Evolutionary conservation across 2,329 filamentous ascomycete genomes (phyloP), one percentile per base, ranked within the genome.

Genomic region (Aschersonia sp.): DNA sequence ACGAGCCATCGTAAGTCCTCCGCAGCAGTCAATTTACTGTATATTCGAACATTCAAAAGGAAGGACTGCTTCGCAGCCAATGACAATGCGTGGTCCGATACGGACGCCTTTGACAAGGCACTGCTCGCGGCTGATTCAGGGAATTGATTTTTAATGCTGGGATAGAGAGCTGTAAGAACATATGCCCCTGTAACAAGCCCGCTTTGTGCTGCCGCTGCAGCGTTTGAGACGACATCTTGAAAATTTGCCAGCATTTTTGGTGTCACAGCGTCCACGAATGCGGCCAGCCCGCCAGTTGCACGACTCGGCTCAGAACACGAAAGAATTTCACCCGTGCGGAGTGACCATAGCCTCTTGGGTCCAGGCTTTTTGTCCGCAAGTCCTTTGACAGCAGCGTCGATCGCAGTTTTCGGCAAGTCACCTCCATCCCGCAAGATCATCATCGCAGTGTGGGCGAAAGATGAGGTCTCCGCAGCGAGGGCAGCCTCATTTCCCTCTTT

Each of bases 401-500:
- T 62, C 2, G 83, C 73, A 5, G 79, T 61, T 55, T 84, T 84
- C 9, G 84, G 79, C 12, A 88, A 59, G 37, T 80, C 72, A 1
- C 72, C 63, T 30, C 71, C 75, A 31, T 77, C 70, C n/a, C 73
- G 64, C 12, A 95, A 60, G 39, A 84, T 70, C 57, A 75, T 77
- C 9, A 68, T 66, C 35, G 83, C 66, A 55, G 85, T 83, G 50
- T 76, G 75, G 47, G 79, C 74, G 48, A 97, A 71, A 5, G 85
- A 76, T 35, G 73, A 72, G 6, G 88, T 79, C 62, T 95, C 87
- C 8, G 85, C 81, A 41, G 77, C 73, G 30, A 95, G 69, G 41
- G 89, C 89, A 37, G 74, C 68, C 62, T 98, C 92, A 56, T 94
- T 97, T 6, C 88, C 81, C 65, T 98, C 92, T 59, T 95, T 95